Base-by-base conservation (phyloP, 208 protist species). In the Acanthamoeba lenticulata region DNA sequence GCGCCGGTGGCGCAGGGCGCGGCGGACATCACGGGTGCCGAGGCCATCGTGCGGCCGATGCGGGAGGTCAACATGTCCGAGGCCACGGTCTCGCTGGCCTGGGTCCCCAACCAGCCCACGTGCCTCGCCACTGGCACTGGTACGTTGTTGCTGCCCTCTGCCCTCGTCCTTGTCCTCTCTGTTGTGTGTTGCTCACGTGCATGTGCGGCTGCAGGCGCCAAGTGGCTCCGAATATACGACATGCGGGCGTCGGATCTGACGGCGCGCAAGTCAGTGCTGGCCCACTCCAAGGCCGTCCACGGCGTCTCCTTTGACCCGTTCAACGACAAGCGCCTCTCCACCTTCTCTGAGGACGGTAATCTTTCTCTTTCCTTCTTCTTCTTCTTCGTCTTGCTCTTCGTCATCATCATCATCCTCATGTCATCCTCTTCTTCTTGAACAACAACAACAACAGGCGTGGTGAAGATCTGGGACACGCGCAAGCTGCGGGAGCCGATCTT, bases 221-320 rank as follows among this genome's bases (percentile, higher is more conserved):
- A 96, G 38, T 96, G 95, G 95, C 92, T 97, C 60, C 92, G 95
- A 38, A 94, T 97, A 11, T 96, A 95, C 85, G 96, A 97, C 91
- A 55, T 94, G 55, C 92, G 96, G 29, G 81, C 81, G 7, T 74
- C 92, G 1, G 94, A 95, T 62, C 32, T 88, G 34, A 95, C 93
- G 47, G 91, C 38, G 17, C 32, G 60, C 29, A 89, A 95, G 52
- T 95, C 95, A 27, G 93, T 95, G 24, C 34, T 77, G 4, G 94
- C 96, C 49, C 94, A 96, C 49, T 85, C 49, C 36, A 96, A 95
- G 74, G 94, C 96, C 44, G 95, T 97, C 5, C 79, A 93, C 79
- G 95, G 95, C 9, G 62, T 96, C 7, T 69, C 34, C 36, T 65
- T 96, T 34, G 95, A 96, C 67, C 95, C 95, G 7, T 96, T 96